Evolutionary conservation across 805 yeast species (phyloP).

Genomic region (Metschnikowia matae): DNA sequence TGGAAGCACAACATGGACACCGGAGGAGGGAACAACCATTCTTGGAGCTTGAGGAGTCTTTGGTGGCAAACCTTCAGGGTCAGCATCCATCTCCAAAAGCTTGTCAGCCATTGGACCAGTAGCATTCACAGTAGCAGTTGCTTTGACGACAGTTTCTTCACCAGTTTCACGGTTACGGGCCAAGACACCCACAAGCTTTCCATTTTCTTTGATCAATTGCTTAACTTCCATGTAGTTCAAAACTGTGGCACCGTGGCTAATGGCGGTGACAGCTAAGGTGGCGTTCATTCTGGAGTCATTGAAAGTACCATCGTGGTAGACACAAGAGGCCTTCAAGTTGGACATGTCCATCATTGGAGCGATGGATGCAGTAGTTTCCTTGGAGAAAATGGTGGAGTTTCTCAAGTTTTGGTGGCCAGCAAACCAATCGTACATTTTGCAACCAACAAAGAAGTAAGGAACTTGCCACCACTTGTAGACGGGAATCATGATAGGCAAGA

Average conservation of each 20-base stretch:
- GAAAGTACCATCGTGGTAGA: conserved; percentile 93
- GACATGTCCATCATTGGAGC: conserved; percentile 84
- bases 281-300: conserved; percentile 91
- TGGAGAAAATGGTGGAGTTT: conserved; percentile 67
- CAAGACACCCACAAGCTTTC: conserved; percentile 68
- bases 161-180: conserved; percentile 72
- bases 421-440: conserved; percentile 85
- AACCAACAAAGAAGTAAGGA: conserved; percentile 89
- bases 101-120: conserved; percentile 92
- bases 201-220: conserved; percentile 64
- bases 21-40: conserved; percentile 92
- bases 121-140: conserved; percentile 81
- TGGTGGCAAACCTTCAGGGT: conserved; percentile 62
- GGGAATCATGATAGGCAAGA: conserved; percentile 93
- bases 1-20: conserved; percentile 90
- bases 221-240: conserved; percentile 82
- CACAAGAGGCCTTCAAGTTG: conserved; percentile 81
- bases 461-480: conserved; percentile 94
- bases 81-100: conserved; percentile 80
- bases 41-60: conserved; percentile 47
- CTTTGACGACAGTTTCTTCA: conserved; percentile 53
- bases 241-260: conserved; percentile 83
- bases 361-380: conserved; percentile 59
- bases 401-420: conserved; percentile 87
- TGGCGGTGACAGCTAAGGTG: conserved; percentile 79